phyloP scores from a whole-genome alignment of 116 monocot genomes.

The Trichopus zeylanicus region DNA sequence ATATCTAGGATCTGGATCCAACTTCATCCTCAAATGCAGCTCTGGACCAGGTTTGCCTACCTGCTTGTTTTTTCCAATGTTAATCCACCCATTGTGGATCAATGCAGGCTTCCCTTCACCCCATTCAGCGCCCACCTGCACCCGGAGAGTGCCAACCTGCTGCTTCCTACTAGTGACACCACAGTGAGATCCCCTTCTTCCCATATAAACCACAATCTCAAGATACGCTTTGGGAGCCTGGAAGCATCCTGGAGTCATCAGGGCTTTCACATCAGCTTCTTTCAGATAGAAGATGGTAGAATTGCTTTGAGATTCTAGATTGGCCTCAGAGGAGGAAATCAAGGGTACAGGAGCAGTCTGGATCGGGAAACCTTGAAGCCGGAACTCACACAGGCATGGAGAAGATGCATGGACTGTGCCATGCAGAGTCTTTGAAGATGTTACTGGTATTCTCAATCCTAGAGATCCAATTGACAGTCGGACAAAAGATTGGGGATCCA shows the following conservation, averaged over 20 bases:
- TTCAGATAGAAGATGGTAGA: conserved; percentile 58
- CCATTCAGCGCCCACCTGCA: conserved; percentile 55
- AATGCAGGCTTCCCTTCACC: conserved; percentile 40
- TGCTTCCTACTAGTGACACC: conserved; percentile 41
- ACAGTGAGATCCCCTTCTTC: conserved; percentile 23
- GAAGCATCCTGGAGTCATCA: conserved; percentile 43
- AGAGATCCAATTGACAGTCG: conserved; percentile 75
- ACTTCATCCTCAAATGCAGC: conserved; percentile 68
- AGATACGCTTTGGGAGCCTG: conserved; percentile 33
- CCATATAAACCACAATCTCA: conserved; percentile 52
- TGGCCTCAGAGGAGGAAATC: conserved; percentile 34
- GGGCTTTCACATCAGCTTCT: conserved; percentile 52
- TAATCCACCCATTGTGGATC: conserved; percentile 75
- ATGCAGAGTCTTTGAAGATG: conserved; percentile 14
- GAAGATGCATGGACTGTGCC: conserved; percentile 8
- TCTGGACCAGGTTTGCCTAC: conserved; percentile 28
- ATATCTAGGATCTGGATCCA: conserved; percentile 81
- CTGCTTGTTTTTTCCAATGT: conserved; percentile 38
- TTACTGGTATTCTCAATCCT: conserved; percentile 42
- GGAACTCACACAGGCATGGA: conserved; percentile 52
- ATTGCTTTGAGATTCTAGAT: conserved; percentile 39
- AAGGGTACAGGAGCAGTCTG: conserved; percentile 54
- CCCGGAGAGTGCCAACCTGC: conserved; percentile 46
- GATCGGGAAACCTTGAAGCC: conserved; percentile 63
- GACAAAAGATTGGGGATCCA: conserved; percentile 85